Conservation (phyloP, 2,329 filamentous ascomycete species). For the Fusarium circinatum region DNA sequence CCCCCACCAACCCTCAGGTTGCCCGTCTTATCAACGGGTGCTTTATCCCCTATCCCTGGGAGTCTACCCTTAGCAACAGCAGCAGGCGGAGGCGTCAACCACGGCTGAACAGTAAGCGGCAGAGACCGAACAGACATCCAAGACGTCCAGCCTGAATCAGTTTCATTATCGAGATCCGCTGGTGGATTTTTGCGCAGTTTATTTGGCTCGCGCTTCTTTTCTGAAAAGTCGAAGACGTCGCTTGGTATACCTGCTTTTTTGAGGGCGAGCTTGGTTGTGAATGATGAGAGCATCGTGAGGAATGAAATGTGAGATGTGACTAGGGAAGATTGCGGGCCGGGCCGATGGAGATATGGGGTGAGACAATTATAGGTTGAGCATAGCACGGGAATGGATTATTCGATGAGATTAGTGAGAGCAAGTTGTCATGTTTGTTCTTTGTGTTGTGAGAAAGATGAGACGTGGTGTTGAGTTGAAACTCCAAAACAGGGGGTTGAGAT, state of each 20-base stretch:
- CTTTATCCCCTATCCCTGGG: slow-evolving; percentile 60
- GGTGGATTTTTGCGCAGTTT: slow-evolving; percentile 48
- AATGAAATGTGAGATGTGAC: slow-evolving; percentile 14
- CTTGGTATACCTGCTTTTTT: slow-evolving; percentile 65
- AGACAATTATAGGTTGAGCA: not conserved
- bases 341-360: not conserved
- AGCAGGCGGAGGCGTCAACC: slow-evolving; percentile 62
- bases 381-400: not conserved
- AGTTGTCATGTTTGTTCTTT: not conserved
- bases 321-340: not conserved
- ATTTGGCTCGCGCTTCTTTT: slow-evolving; percentile 44
- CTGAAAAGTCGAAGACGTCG: slow-evolving; percentile 57
- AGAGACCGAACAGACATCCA: slow-evolving; percentile 63
- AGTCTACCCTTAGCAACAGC: slow-evolving; percentile 57
- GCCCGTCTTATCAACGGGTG: slow-evolving; percentile 59
- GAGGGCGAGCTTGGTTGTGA: slow-evolving; percentile 68
- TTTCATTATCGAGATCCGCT: slow-evolving; percentile 42
- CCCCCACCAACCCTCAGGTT: slow-evolving; percentile 57
- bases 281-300: slow-evolving; percentile 61
- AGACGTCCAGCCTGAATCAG: slow-evolving; percentile 51
- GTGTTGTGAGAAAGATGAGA: slow-evolving; percentile 29
- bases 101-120: slow-evolving; percentile 63
- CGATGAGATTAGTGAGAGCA: not conserved
- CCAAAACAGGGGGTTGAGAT: slow-evolving; percentile 3
- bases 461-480: slow-evolving; percentile 37